Conservation (phyloP, 495 filamentous ascomycete species). For the Poronia punctata region DNA sequence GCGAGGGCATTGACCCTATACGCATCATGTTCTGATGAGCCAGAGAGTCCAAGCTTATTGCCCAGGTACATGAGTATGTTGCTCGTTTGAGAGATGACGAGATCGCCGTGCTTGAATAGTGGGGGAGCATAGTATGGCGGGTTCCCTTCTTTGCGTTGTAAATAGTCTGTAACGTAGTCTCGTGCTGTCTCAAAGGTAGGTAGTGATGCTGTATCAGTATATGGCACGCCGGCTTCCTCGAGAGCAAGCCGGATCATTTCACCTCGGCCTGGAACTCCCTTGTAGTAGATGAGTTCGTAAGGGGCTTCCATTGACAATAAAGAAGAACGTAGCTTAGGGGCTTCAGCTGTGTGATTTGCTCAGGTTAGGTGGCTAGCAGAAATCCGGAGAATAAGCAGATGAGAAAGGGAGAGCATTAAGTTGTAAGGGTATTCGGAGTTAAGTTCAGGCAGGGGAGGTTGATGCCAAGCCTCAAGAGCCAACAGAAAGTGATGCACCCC, state of each 20-base stretch:
- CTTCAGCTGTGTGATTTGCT: too few species aligned
- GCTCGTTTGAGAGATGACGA: conserved; percentile 41
- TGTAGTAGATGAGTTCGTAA: conserved; percentile 51
- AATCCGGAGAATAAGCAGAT: too few species aligned
- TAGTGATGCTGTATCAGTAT: conserved; percentile 32
- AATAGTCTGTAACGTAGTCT: conserved; percentile 2
- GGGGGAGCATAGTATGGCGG: conserved; percentile 46
- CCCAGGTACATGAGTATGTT: conserved; percentile 50
- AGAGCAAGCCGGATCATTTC: conserved; percentile 50
- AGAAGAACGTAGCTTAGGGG: too few species aligned
- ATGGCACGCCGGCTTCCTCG: conserved; percentile 43
- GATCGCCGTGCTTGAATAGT: conserved; percentile 35
- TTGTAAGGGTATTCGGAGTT: too few species aligned
- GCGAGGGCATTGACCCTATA: conserved; percentile 28
- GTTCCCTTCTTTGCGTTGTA: conserved; percentile 22
- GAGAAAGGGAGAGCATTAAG: too few species aligned
- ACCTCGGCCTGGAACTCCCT: conserved; percentile 47
- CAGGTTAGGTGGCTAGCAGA: too few species aligned
- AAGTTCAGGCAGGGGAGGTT: too few species aligned
- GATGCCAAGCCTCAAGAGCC: too few species aligned
- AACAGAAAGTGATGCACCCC: too few species aligned
- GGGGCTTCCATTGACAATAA: conserved; percentile 4
- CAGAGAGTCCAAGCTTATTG: conserved; percentile 33
- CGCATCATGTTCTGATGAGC: conserved; percentile 12
- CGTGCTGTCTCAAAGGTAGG: conserved; percentile 10